Evolutionary conservation across 2,329 filamentous ascomycete species (phyloP).

Genomic region (Pseudogymnoascus sp.): DNA sequence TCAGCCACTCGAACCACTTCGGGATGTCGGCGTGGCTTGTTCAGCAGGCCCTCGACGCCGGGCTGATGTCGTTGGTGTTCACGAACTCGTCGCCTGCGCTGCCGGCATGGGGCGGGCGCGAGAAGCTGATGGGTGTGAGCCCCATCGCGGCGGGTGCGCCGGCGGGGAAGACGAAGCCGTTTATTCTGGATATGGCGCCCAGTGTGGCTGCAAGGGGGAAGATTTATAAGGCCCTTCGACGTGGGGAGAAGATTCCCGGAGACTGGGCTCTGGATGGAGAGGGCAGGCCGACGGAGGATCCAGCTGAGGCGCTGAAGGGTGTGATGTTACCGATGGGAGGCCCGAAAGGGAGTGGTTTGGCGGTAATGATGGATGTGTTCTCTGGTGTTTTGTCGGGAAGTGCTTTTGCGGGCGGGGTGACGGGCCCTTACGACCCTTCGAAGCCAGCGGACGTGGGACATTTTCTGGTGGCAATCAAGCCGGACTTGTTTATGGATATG

Average conservation of each 20-base stretch:
- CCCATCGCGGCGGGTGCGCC: constrained; percentile 59
- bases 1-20: constrained; percentile 75
- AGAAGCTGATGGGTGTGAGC: constrained; percentile 27
- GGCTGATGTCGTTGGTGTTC: constrained; percentile 50
- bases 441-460: constrained; percentile 66
- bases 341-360: constrained; percentile 68
- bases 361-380: constrained; percentile 87
- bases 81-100: constrained; percentile 30
- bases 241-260: constrained; percentile 60
- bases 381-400: constrained; percentile 71
- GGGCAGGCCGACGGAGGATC: constrained; percentile 64
- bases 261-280: constrained; percentile 72
- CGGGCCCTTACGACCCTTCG: constrained; percentile 66
- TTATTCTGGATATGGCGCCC: constrained; percentile 71
- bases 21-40: constrained; percentile 79
- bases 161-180: constrained; percentile 50
- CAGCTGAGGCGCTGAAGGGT: constrained; percentile 61
- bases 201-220: constrained; percentile 64
- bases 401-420: constrained; percentile 72
- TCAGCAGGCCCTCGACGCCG: constrained; percentile 65
- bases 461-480: constrained; percentile 65
- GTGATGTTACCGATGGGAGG: constrained; percentile 85
- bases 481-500: constrained; percentile 64
- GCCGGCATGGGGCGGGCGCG: constrained; percentile 29
- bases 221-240: constrained; percentile 61